Conservation (phyloP, 257 asterid species). For the Osmanthus fragrans region DNA sequence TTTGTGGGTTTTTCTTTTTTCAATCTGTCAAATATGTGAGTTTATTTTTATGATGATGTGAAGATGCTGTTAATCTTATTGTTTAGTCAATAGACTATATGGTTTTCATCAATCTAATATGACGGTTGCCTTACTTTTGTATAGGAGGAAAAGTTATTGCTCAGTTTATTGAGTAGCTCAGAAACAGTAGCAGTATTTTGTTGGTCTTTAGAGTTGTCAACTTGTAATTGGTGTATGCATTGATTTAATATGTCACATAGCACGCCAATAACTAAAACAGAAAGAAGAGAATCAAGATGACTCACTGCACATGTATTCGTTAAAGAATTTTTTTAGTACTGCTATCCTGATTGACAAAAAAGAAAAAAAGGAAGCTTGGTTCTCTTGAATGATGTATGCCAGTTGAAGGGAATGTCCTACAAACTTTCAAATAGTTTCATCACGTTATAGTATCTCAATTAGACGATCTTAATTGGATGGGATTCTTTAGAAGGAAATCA, state of each 20-base stretch:
- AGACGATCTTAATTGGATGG: slow-evolving; percentile 2
- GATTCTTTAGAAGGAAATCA: slow-evolving; percentile 11
- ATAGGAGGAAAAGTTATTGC: background rate
- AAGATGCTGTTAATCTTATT: background rate
- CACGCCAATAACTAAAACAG: background rate
- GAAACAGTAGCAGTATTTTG: background rate
- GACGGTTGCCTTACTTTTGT: slow-evolving; percentile 9
- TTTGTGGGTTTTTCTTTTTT: background rate
- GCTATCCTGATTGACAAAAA: background rate
- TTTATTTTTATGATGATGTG: background rate
- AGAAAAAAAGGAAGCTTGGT: background rate
- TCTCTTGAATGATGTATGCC: background rate
- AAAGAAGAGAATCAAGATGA: too few relatives aligned
- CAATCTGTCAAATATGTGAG: background rate
- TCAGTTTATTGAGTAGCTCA: background rate
- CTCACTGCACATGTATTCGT: background rate
- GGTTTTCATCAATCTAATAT: slow-evolving; percentile 11
- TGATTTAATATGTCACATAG: background rate
- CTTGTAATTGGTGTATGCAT: background rate
- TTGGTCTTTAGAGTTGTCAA: background rate
- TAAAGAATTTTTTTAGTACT: background rate
- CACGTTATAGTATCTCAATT: slow-evolving; percentile 8
- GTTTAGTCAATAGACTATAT: slow-evolving; percentile 10
- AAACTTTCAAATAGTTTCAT: too few relatives aligned
- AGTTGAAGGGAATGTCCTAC: background rate